These are phyloP conservation scores for Eucalyptus microcorys DNA, from an alignment of 345 rosid species.

Conservation along the genomic window DNA sequence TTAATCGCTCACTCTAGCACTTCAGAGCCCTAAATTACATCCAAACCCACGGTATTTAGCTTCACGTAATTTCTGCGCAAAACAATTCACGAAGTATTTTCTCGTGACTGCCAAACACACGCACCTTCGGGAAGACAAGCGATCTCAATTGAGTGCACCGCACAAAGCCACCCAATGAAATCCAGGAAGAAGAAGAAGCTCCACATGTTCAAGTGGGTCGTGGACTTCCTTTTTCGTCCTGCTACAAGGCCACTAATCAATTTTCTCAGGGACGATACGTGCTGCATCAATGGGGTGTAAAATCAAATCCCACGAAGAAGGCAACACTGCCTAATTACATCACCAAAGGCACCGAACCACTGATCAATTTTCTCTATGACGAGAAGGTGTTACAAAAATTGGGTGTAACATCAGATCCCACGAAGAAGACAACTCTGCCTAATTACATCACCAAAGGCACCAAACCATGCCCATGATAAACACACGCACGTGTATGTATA, in stretches of 20 bases:
- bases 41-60: not conserved
- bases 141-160: not conserved
- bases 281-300: not conserved
- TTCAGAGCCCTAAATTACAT: not conserved
- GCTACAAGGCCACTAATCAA: not conserved
- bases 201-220: not conserved
- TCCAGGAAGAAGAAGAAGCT: not conserved
- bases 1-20: fast-evolving
- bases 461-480: not conserved
- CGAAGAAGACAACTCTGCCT: not conserved
- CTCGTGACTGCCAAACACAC: not conserved
- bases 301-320: not conserved
- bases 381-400: not conserved
- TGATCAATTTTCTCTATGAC: not conserved
- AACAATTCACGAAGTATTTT: not conserved
- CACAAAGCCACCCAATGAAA: not conserved
- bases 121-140: not conserved
- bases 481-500: not conserved
- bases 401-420: not conserved
- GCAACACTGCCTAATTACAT: not conserved
- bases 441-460: not conserved
- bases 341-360: not conserved
- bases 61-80: not conserved
- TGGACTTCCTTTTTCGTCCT: not conserved
- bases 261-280: not conserved